Evolutionary conservation across 257 asterid species (phyloP).

Genomic region (Rauvolfia tetraphylla): DNA sequence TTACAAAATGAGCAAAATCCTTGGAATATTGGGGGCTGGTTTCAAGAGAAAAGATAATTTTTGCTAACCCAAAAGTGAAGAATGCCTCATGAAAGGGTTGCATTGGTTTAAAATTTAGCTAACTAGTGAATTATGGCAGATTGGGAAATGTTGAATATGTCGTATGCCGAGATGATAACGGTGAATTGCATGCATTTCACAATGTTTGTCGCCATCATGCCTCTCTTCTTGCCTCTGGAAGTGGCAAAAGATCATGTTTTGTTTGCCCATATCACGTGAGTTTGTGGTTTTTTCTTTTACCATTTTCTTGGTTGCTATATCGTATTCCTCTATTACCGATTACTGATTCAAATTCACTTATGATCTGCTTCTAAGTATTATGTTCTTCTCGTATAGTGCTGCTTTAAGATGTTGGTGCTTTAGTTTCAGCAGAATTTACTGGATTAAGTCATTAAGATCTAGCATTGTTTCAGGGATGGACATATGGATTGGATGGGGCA

Average conservation of each 20-base stretch:
- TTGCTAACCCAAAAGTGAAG: background rate
- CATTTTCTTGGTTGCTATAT: background rate
- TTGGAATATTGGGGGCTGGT: background rate
- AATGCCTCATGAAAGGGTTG: background rate
- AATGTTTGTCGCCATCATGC: conserved; percentile 96
- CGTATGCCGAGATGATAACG: conserved; percentile 67
- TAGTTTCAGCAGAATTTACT: background rate
- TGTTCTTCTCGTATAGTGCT: background rate
- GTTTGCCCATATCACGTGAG: conserved; percentile 96
- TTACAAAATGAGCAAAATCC: background rate
- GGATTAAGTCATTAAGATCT: background rate
- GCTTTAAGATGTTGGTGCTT: background rate
- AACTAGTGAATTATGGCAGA: conserved; percentile 39
- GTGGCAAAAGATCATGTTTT: conserved; percentile 68
- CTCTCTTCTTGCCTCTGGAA: conserved; percentile 64
- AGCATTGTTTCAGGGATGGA: conserved; percentile 62
- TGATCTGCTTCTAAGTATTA: background rate
- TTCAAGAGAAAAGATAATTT: background rate
- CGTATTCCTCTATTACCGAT: background rate
- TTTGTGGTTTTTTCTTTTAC: conserved; percentile 17
- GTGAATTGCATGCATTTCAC: conserved; percentile 66
- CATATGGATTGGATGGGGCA: conserved; percentile 77
- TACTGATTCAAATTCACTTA: background rate
- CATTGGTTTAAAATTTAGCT: conserved; percentile 18
- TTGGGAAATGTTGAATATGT: conserved; percentile 77